Evolutionary conservation across 2,329 filamentous ascomycete species (phyloP).

Genomic region (Septoria linicola): DNA sequence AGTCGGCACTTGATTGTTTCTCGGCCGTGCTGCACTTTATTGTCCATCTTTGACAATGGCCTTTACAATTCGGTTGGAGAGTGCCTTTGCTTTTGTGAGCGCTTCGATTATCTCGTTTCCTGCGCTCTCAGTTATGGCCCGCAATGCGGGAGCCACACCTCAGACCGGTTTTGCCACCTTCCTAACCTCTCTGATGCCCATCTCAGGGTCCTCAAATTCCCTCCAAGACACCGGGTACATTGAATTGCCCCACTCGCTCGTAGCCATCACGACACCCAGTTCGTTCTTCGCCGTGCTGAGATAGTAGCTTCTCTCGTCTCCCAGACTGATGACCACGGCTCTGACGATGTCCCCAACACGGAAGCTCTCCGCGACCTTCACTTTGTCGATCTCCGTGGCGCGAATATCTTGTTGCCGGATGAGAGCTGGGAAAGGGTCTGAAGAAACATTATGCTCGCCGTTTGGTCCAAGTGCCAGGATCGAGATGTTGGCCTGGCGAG

Average conservation of each 20-base stretch:
- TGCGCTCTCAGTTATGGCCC: no score
- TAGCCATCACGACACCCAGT: conserved; percentile 89
- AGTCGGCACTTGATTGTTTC: no score
- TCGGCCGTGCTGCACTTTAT: no score
- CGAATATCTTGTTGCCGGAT: conserved; percentile 73
- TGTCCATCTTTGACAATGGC: no score
- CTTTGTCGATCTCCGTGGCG: conserved; percentile 92
- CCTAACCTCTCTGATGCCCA: conserved; percentile 71
- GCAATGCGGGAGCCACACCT: no score
- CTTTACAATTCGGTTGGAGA: no score
- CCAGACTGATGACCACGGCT: conserved; percentile 77
- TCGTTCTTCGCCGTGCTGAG: conserved; percentile 89
- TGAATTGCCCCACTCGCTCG: conserved; percentile 79
- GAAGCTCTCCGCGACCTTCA: conserved; percentile 87
- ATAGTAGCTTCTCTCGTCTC: conserved; percentile 94
- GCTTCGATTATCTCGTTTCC: no score
- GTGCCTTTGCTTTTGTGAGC: no score
- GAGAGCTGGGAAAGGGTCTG: conserved; percentile 36
- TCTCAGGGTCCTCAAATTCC: conserved; percentile 84
- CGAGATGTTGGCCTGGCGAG: conserved; percentile 78
- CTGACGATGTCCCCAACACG: conserved; percentile 88
- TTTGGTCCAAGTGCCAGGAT: conserved; percentile 75
- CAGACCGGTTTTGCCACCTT: conserved; percentile 94
- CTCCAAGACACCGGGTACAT: conserved; percentile 96
- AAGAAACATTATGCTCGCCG: conserved; percentile 29